Percentiles rank a stretch among this genome's conserved stretches.
Evolutionary conservation across 352 stramenopile genomes (phyloP).

Genomic region (Blastocystis sp.): DNA sequence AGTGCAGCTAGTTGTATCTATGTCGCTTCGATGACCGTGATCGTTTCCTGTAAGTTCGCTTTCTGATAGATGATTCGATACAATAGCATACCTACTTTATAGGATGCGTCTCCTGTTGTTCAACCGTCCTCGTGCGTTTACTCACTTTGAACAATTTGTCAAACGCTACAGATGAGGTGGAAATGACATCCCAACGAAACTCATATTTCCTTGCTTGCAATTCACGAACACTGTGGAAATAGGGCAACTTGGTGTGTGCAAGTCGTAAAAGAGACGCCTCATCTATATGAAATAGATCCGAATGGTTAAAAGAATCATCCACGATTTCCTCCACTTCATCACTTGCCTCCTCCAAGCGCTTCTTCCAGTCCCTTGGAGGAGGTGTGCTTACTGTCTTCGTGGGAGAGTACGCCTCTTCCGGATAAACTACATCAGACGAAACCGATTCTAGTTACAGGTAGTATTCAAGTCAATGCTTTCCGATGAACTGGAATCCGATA

Average conservation of each 20-base stretch:
- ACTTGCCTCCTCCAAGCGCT: too few relatives aligned
- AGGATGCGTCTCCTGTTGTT: background rate
- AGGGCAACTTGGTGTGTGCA: constrained; percentile 11
- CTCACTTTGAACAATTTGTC: constrained; percentile 32
- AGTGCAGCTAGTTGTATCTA: too few relatives aligned
- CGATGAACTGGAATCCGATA: background rate
- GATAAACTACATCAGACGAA: background rate
- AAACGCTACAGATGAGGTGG: background rate
- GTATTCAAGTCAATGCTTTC: background rate
- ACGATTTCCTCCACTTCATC: background rate
- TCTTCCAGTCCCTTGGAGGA: too few relatives aligned
- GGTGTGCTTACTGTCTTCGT: background rate
- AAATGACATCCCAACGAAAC: background rate
- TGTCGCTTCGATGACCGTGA: too few relatives aligned
- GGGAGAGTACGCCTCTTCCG: background rate
- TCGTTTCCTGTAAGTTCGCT: too few relatives aligned
- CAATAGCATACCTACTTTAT: too few relatives aligned
- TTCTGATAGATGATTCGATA: too few relatives aligned
- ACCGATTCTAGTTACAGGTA: background rate
- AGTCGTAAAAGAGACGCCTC: background rate
- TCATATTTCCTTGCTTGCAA: background rate
- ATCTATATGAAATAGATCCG: too few relatives aligned
- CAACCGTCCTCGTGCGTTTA: background rate
- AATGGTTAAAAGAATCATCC: background rate
- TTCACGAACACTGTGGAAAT: background rate